Conservation (phyloP, 441 rosid genomes). For the Adansonia grandidieri region DNA sequence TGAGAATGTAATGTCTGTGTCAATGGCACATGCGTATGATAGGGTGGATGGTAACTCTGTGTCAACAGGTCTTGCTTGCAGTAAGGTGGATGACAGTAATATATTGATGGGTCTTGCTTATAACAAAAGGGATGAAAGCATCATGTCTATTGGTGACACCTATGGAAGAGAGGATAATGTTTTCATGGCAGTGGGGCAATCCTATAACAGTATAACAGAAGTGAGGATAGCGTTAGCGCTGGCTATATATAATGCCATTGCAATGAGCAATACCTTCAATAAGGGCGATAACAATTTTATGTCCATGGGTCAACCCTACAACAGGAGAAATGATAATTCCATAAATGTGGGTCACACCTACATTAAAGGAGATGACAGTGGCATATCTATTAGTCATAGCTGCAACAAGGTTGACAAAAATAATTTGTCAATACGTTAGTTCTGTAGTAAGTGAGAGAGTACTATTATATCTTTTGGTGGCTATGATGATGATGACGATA, state of each 20-base stretch:
- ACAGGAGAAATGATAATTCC: slow-evolving; percentile 40
- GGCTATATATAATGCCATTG: slow-evolving; percentile 21
- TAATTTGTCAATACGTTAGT: slow-evolving; percentile 38
- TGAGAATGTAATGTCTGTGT: slow-evolving; percentile 43
- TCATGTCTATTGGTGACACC: slow-evolving; percentile 34
- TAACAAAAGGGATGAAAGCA: slow-evolving; percentile 38
- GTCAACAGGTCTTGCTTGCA: slow-evolving; percentile 40
- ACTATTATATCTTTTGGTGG: slow-evolving; percentile 75
- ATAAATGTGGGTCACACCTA: slow-evolving; percentile 50
- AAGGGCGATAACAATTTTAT: slow-evolving; percentile 44
- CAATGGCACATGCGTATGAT: slow-evolving; percentile 47
- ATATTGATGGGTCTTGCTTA: slow-evolving; percentile 49
- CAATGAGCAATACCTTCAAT: slow-evolving; percentile 37
- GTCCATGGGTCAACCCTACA: slow-evolving; percentile 47
- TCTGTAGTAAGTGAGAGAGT: slow-evolving; percentile 52
- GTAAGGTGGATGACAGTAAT: slow-evolving; percentile 45
- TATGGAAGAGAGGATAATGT: slow-evolving; percentile 44
- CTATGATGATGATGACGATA: slow-evolving; percentile 52
- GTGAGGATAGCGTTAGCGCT: slow-evolving; percentile 34
- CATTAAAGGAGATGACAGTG: slow-evolving; percentile 42
- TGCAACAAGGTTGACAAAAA: slow-evolving; percentile 36
- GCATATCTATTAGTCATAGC: slow-evolving; percentile 39
- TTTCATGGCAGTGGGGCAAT: slow-evolving; percentile 58
- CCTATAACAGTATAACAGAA: slow-evolving; percentile 54
- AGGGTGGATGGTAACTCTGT: slow-evolving; percentile 42